phyloP scores from a whole-genome alignment of 1,139 yeast genomes.

The Casaregolazyma suthepensis region DNA sequence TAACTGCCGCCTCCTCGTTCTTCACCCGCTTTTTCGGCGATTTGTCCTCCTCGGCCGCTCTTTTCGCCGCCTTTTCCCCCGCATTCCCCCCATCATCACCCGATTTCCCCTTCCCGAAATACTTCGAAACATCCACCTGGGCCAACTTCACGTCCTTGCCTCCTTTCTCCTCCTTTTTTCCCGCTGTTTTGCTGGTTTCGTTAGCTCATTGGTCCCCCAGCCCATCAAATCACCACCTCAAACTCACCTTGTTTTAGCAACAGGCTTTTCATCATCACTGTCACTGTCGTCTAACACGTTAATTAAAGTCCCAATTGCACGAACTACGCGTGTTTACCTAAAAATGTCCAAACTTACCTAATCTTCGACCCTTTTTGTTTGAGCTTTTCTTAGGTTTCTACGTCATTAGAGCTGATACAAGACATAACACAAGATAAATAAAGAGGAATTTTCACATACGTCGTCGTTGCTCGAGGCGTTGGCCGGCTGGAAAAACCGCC shows the following conservation, averaged over 20 bases:
- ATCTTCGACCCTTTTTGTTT: neutral
- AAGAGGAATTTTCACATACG: neutral
- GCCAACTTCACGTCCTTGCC: neutral
- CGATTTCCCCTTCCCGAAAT: neutral
- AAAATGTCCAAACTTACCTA: neutral
- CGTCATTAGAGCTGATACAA: neutral
- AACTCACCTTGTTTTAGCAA: neutral
- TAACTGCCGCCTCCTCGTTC: too few species aligned
- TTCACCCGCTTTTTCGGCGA: neutral
- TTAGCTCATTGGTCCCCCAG: neutral
- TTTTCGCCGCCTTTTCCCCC: neutral
- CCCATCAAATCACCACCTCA: neutral
- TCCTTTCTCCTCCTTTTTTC: neutral
- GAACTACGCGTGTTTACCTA: neutral
- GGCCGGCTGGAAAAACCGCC: neutral
- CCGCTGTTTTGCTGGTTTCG: neutral
- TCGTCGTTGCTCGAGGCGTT: neutral
- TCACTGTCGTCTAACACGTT: neutral
- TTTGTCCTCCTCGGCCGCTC: too few species aligned
- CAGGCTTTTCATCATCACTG: neutral
- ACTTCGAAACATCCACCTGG: neutral
- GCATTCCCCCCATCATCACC: neutral
- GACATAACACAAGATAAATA: neutral
- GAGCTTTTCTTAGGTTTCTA: neutral
- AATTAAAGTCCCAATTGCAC: neutral